Percentiles rank a stretch among this genome's conserved stretches.
phyloP scores from a whole-genome alignment of 169 alveolate genomes.

The Plasmodium adleri region DNA sequence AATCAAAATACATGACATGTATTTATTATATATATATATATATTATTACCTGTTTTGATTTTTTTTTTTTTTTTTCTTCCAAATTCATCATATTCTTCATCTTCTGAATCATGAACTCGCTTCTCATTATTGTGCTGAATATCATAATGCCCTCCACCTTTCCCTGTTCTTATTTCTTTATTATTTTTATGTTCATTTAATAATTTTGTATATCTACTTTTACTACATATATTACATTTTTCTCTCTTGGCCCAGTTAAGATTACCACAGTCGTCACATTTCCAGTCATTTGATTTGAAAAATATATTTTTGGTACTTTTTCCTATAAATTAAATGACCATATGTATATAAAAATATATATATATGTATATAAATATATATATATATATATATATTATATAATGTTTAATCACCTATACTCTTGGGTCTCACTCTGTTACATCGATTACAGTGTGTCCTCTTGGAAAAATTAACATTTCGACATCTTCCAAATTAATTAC shows the following conservation, averaged over 20 bases:
- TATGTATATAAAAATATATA: not conserved
- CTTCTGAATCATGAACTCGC: conserved; percentile 85
- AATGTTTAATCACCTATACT: conserved; percentile 34
- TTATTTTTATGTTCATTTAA: conserved; percentile 22
- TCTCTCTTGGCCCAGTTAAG: conserved; percentile 90
- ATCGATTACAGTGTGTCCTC: conserved; percentile 84
- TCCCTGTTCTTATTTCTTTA: conserved; percentile 83
- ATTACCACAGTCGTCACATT: conserved; percentile 89
- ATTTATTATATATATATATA: not conserved
- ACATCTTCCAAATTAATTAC: conserved; percentile 78
- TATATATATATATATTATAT: not conserved
- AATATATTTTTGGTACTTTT: conserved; percentile 35
- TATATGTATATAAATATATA: conserved; percentile 3
- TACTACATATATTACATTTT: conserved; percentile 88
- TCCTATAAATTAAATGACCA: conserved; percentile 7
- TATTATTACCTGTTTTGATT: conserved; percentile 15
- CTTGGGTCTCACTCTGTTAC: conserved; percentile 82
- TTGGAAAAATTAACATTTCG: conserved; percentile 86
- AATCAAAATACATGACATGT: not conserved
- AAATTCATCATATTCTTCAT: conserved; percentile 87
- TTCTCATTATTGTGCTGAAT: conserved; percentile 84
- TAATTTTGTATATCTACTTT: conserved; percentile 40
- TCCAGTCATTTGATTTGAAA: conserved; percentile 87
- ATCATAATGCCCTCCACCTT: conserved; percentile 90
- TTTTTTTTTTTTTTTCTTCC: conserved; percentile 84